phyloP scores from a whole-genome alignment of 2,329 filamentous ascomycete genomes.

The Venturia effusa region DNA sequence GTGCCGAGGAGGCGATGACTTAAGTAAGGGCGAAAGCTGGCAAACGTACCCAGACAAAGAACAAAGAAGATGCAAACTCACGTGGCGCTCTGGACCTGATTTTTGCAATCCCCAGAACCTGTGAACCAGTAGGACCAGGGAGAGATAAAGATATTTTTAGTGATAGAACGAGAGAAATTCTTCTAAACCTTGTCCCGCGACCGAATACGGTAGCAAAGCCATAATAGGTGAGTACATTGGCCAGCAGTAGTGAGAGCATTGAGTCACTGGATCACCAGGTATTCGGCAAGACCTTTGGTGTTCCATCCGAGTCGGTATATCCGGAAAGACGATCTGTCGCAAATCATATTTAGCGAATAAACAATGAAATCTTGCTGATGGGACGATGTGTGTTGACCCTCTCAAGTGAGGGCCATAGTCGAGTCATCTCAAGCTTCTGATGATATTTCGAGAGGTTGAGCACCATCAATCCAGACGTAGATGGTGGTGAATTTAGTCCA shows the following conservation, averaged over 20 bases:
- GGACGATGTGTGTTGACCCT: neutral
- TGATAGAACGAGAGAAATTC: too few species aligned
- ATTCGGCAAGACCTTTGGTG: neutral
- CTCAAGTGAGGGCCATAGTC: neutral
- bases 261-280: neutral
- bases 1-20: neutral
- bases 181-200: too few species aligned
- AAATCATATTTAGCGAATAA: neutral
- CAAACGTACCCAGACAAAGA: neutral
- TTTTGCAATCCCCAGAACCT: neutral
- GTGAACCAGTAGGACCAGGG: neutral
- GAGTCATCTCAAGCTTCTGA: neutral
- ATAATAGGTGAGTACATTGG: too few species aligned
- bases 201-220: too few species aligned
- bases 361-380: neutral
- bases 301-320: neutral
- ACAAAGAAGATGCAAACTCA: neutral
- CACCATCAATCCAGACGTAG: too few species aligned
- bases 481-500: too few species aligned
- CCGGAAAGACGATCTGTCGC: neutral
- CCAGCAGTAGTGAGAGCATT: too few species aligned
- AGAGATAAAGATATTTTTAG: too few species aligned
- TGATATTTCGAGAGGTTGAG: neutral
- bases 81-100: too few species aligned
- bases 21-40: neutral